These are phyloP conservation scores for Colletotrichum cereale DNA, from an alignment of 2,329 filamentous ascomycete genomes.

Conservation along the genomic window DNA sequence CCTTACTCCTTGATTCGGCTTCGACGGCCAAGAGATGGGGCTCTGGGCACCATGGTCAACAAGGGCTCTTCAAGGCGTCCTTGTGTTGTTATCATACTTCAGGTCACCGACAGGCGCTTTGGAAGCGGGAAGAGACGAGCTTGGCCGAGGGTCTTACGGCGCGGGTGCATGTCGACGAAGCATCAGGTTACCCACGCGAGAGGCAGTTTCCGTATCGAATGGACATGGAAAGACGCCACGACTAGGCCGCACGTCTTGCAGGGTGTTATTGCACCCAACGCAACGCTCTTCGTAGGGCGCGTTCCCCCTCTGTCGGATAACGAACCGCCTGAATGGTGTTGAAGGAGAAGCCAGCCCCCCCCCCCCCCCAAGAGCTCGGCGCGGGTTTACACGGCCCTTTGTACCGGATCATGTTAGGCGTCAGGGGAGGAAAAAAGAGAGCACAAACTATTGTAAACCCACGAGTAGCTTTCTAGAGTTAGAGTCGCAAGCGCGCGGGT, in stretches of 20 bases:
- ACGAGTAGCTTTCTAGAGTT: not conserved
- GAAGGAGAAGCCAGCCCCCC: too few relatives aligned
- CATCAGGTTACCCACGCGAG: not conserved
- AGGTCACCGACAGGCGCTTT: not conserved
- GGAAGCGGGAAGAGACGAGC: not conserved
- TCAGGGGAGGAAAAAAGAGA: not conserved
- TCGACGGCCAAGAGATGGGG: too few relatives aligned
- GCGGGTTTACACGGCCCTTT: not conserved
- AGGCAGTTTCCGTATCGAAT: not conserved
- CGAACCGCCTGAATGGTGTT: too few relatives aligned
- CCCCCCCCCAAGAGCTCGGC: too few relatives aligned
- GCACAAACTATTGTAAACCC: not conserved
- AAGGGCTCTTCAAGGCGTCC: not conserved
- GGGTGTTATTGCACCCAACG: not conserved
- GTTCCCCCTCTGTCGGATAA: not conserved
- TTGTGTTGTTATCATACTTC: not conserved
- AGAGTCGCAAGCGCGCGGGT: not conserved
- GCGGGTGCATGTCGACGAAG: not conserved
- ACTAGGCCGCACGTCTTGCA: not conserved
- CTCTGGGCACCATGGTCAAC: not conserved
- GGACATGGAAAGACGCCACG: not conserved
- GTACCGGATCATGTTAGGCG: not conserved
- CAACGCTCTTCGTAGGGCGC: not conserved
- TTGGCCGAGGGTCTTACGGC: not conserved
- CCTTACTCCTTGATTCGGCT: conserved; percentile 18